Percentiles rank a stretch among this genome's conserved stretches.
Conservation (phyloP, 371 early-diverging fungal genomes). For the Coemansia sp. region DNA sequence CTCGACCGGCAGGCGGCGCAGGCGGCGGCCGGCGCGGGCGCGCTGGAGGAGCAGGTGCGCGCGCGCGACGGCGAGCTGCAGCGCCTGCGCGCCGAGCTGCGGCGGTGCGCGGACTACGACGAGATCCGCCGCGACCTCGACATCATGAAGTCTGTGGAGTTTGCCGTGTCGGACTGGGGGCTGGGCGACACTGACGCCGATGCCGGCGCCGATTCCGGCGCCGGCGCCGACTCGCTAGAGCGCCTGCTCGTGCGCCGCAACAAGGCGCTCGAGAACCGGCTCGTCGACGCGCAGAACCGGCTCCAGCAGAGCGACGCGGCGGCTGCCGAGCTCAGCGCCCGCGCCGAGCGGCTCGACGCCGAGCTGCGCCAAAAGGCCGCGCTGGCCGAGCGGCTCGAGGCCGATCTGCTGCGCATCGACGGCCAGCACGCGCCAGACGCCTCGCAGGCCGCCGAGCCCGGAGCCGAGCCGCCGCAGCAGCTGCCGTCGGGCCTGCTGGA, state of each 20-base stretch:
- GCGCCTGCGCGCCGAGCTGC: slow-evolving; percentile 54
- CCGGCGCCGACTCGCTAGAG: slow-evolving; percentile 56
- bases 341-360: slow-evolving; percentile 42
- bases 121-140: slow-evolving; percentile 83
- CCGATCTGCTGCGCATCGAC: slow-evolving; percentile 59
- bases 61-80: slow-evolving; percentile 58
- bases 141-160: slow-evolving; percentile 69
- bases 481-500: slow-evolving; percentile 60
- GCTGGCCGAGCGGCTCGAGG: slow-evolving; percentile 68
- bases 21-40: not conserved
- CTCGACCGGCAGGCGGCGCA: slow-evolving; percentile 7
- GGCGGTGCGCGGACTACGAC: slow-evolving; percentile 69
- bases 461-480: slow-evolving; percentile 6
- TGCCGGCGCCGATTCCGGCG: not conserved
- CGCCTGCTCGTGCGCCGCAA: slow-evolving; percentile 78
- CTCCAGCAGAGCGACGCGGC: slow-evolving; percentile 51
- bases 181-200: slow-evolving; percentile 13
- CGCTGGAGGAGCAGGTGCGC: slow-evolving; percentile 11
- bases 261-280: slow-evolving; percentile 74
- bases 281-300: slow-evolving; percentile 66
- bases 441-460: not conserved
- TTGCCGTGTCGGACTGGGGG: slow-evolving; percentile 41
- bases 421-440: not conserved
- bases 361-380: slow-evolving; percentile 55
- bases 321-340: slow-evolving; percentile 37